Conservation (phyloP, 371 early-diverging fungal genomes). For the Coemansia sp. region DNA sequence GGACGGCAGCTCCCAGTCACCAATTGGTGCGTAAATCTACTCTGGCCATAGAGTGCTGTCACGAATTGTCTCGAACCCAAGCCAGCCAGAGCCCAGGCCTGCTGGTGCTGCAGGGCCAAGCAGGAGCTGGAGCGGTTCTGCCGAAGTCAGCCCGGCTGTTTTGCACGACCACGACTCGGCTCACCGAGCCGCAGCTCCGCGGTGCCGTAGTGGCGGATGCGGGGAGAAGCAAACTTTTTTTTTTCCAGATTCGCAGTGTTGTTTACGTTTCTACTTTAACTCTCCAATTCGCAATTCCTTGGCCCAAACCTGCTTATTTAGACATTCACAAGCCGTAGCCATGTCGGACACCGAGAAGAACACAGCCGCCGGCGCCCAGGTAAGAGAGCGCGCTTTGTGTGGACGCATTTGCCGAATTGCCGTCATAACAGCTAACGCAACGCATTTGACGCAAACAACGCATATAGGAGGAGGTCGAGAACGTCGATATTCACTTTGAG, state of each 20-base stretch:
- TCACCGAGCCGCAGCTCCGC: constrained; percentile 2
- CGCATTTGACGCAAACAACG: neutral
- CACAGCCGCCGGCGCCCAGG: constrained; percentile 34
- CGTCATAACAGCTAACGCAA: neutral
- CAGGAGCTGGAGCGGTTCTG: neutral
- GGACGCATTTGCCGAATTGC: constrained; percentile 1
- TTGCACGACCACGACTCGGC: neutral
- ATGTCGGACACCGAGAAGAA: constrained; percentile 49
- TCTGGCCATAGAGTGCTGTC: too few relatives aligned
- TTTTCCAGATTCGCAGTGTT: constrained; percentile 3
- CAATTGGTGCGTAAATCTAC: too few relatives aligned
- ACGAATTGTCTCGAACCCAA: too few relatives aligned
- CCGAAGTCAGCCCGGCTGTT: neutral
- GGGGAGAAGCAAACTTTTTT: neutral
- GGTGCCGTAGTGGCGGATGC: neutral
- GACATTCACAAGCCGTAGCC: neutral
- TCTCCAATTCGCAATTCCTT: neutral
- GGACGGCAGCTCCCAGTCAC: too few relatives aligned
- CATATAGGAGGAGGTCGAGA: constrained; percentile 67
- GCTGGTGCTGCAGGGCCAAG: too few relatives aligned
- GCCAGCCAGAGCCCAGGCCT: too few relatives aligned
- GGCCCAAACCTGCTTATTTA: constrained; percentile 1
- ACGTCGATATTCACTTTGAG: constrained; percentile 93
- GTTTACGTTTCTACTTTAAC: constrained; percentile 8
- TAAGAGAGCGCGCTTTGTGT: constrained; percentile 13